phyloP scores from a whole-genome alignment of 2,329 filamentous ascomycete genomes.

The Stenocarpella maydis region DNA sequence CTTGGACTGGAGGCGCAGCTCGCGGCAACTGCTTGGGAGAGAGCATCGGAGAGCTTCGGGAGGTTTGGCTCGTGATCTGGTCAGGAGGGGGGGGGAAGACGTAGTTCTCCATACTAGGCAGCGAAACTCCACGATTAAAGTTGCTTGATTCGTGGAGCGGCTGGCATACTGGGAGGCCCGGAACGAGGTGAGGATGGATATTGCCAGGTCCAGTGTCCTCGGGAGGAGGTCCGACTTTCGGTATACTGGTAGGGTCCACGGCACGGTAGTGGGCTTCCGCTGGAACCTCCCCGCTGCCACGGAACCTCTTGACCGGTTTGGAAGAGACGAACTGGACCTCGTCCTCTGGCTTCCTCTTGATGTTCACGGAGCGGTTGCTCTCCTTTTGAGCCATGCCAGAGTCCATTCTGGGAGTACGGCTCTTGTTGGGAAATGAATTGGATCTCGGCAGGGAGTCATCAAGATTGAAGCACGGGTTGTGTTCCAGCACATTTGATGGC shows the following conservation, averaged over 20 bases:
- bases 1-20: not conserved
- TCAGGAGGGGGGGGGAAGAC: conserved; percentile 32
- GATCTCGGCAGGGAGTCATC: not conserved
- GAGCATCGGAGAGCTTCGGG: conserved; percentile 34
- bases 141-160: conserved; percentile 2
- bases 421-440: not conserved
- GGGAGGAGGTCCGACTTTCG: not conserved
- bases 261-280: not conserved
- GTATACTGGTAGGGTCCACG: not conserved
- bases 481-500: not conserved
- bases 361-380: not conserved
- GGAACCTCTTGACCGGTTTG: conserved; percentile 36
- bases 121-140: conserved; percentile 16
- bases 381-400: conserved; percentile 2
- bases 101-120: conserved; percentile 35
- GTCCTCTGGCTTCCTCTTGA: conserved; percentile 36
- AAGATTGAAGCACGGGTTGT: not conserved
- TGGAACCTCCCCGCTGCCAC: conserved; percentile 24
- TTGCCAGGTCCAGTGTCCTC: not conserved
- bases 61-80: conserved; percentile 1
- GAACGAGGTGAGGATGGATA: not conserved
- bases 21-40: conserved; percentile 36
- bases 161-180: not conserved
- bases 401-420: conserved; percentile 9
- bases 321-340: conserved; percentile 38